Conservation (phyloP, 257 asterid genomes). For the Fraxinus excelsior region DNA sequence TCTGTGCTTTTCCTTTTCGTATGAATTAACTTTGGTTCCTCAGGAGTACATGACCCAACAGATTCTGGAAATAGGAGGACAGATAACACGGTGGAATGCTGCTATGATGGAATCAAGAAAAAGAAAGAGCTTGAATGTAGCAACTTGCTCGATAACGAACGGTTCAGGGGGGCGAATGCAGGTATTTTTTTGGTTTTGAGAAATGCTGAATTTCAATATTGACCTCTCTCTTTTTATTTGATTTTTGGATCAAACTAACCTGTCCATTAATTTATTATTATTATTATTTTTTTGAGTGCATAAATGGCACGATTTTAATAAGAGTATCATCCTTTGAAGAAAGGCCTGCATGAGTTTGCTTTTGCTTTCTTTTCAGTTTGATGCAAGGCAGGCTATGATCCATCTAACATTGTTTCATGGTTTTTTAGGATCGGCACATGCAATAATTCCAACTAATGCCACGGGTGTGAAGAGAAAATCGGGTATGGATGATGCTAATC, state of each 20-base stretch:
- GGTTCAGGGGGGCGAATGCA: conserved; percentile 26
- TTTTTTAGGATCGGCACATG: conserved; percentile 29
- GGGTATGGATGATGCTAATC: conserved; percentile 33
- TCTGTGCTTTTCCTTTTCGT: neutral
- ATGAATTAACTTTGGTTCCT: neutral
- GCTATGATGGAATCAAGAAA: conserved; percentile 22
- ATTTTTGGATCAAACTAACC: neutral
- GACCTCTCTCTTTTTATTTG: neutral
- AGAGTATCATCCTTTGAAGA: too few relatives aligned
- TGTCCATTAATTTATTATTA: neutral
- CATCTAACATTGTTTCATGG: neutral
- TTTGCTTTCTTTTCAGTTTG: neutral
- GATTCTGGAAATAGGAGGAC: conserved; percentile 31
- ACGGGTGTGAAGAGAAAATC: conserved; percentile 52
- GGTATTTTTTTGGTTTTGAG: conserved; percentile 26
- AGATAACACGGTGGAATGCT: conserved; percentile 3
- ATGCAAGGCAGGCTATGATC: neutral
- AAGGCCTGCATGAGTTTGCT: neutral
- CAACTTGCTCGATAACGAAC: conserved; percentile 27
- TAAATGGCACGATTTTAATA: neutral
- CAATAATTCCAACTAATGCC: conserved; percentile 15
- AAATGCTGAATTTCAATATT: neutral
- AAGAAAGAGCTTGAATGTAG: conserved; percentile 28
- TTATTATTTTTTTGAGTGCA: neutral
- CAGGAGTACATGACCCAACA: conserved; percentile 50